Conservation (phyloP, 1,139 yeast genomes). For the Suhomyces coccinellae region DNA sequence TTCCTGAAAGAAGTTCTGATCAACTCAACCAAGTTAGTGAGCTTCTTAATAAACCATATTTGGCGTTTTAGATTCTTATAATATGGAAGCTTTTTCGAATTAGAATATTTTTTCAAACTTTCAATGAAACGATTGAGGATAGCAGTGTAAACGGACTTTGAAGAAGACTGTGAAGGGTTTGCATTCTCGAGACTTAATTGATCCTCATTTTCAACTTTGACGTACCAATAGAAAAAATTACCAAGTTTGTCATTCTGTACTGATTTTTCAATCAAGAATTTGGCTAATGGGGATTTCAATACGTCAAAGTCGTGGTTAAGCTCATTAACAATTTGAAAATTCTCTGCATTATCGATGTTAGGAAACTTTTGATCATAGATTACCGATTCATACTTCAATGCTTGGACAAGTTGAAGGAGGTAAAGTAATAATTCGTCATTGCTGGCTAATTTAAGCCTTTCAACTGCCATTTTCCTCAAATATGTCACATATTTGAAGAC, state of each 20-base stretch:
- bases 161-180: constrained; percentile 14
- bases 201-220: constrained; percentile 84
- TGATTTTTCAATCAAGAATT: constrained; percentile 74
- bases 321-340: constrained; percentile 27
- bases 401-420: constrained; percentile 87
- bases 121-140: constrained; percentile 45
- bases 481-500: constrained; percentile 36
- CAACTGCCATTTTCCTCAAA: constrained; percentile 84
- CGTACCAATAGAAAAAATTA: constrained; percentile 87
- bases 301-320: constrained; percentile 23
- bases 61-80: constrained; percentile 44
- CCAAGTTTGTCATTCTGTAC: constrained; percentile 67
- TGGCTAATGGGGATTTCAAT: constrained; percentile 64
- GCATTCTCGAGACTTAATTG: constrained; percentile 33
- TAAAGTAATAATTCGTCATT: constrained; percentile 81
- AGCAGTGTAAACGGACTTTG: constrained; percentile 27
- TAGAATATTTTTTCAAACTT: constrained; percentile 33
- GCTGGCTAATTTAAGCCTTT: constrained; percentile 72
- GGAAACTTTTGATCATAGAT: constrained; percentile 19
- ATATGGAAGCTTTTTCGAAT: constrained; percentile 32
- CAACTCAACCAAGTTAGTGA: constrained; percentile 44
- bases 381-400: constrained; percentile 69
- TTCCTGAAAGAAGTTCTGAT: constrained; percentile 41
- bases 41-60: constrained; percentile 47
- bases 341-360: constrained; percentile 11